phyloP scores from a whole-genome alignment of 768 basidiomycete species.

The Tylopilus balloui region DNA sequence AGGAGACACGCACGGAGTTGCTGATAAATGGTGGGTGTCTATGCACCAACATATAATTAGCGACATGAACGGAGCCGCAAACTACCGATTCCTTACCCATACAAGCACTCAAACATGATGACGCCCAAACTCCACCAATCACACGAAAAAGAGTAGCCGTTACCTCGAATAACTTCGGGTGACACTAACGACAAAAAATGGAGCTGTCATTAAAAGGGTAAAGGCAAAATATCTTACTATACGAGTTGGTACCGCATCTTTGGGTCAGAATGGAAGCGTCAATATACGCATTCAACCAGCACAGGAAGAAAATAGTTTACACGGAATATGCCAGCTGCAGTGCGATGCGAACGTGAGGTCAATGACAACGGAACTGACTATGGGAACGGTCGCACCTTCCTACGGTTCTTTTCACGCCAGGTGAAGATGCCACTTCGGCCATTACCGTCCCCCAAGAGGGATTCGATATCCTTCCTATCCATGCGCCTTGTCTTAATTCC shows the following conservation, averaged over 20 bases:
- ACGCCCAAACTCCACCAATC: constrained; percentile 99
- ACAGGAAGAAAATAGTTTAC: constrained; percentile 44
- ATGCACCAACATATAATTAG: constrained; percentile 19
- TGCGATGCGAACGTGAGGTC: constrained; percentile 22
- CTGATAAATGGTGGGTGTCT: constrained; percentile 96
- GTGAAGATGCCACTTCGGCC: constrained; percentile 85
- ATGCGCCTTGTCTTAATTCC: constrained; percentile 73
- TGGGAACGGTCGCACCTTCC: constrained; percentile 58
- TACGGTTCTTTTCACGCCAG: constrained; percentile 90
- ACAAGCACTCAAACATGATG: constrained; percentile 94
- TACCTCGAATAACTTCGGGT: constrained; percentile 84
- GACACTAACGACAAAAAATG: constrained; percentile 55
- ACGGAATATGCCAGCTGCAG: constrained; percentile 81
- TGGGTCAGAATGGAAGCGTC: constrained; percentile 31
- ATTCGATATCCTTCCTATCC: constrained; percentile 77
- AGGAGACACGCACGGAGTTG: constrained; percentile 62
- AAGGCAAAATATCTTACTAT: constrained; percentile 53
- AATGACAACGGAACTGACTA: constrained; percentile 29
- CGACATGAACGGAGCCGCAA: constrained; percentile 25
- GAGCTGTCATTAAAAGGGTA: constrained; percentile 25
- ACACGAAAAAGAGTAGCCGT: constrained; percentile 90
- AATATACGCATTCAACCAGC: constrained; percentile 13
- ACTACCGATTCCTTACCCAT: constrained; percentile 56
- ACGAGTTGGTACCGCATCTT: constrained; percentile 83
- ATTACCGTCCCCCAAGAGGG: constrained; percentile 77